Conservation (phyloP, 768 basidiomycete genomes). For the Termitomyces sp. region DNA sequence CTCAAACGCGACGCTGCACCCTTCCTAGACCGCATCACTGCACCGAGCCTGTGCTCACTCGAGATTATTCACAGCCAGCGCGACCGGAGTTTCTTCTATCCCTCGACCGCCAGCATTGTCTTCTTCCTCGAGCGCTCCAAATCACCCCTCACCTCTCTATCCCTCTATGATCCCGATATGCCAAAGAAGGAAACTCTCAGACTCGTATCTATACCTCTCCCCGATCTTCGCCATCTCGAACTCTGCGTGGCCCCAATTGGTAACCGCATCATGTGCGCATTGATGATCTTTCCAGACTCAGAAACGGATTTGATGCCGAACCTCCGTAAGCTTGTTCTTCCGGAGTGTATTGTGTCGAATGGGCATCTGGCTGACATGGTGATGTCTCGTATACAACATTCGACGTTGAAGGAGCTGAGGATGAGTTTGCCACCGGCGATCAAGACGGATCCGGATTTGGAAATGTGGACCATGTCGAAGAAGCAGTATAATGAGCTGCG, state of each 20-base stretch:
- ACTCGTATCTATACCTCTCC: background rate
- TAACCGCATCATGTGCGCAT: background rate
- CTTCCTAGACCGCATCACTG: background rate
- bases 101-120: background rate
- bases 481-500: background rate
- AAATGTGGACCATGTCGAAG: background rate
- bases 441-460: background rate
- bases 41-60: background rate
- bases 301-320: background rate
- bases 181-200: background rate
- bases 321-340: background rate
- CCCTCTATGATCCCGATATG: constrained; percentile 5
- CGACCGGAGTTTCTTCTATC: background rate
- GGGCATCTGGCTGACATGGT: constrained; percentile 2
- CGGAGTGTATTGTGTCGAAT: background rate
- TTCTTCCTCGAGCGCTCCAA: constrained; percentile 3
- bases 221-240: background rate
- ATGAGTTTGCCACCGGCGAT: background rate
- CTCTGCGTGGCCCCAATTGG: background rate
- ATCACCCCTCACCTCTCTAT: background rate
- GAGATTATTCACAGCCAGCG: background rate
- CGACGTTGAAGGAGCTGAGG: background rate
- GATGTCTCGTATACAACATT: background rate
- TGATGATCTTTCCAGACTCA: background rate
- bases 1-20: background rate